Base-by-base conservation (phyloP, 345 rosid genomes). In the Capsella bursapastoris region DNA sequence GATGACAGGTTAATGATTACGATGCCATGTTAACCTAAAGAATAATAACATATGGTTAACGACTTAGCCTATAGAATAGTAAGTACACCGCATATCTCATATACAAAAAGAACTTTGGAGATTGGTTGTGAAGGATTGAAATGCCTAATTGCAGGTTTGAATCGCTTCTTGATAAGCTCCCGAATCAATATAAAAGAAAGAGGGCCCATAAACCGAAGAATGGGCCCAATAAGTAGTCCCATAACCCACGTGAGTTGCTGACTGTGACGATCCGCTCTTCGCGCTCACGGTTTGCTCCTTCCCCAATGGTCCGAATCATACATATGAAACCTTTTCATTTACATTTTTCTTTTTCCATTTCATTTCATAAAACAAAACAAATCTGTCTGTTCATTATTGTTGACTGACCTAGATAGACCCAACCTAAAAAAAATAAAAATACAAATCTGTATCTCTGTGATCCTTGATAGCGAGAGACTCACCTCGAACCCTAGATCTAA, bases 181-280 rank as follows among this genome's bases (percentile, higher is more conserved):
- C 52, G 61, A 40, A 28, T 40, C 45, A 41, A 27, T 31, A 61
- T 52, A 9, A 61, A 50, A 51, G 8, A 44, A 22, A 43, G 65
- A 35, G 68, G 79, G 79, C 79, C 79, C 64, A 69, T 7, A 28
- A 69, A 40, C 7, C 7, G 63, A 58, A 1, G 18, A 6, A 62
- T 62, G 74, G 81, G 66, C 67, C 81, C 81, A 74, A 55, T 15
- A 51, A 52, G 49, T n/a, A 45, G 73, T 64, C 61, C 65, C 66
- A 64, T 14, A 43, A 63, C 62, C 66, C 87, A 82, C 77, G 81
- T 79, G 78, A 68, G 38, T 67, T 75, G 70, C 74, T 82, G 84
- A 82, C 82, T 66, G 55, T 67, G 72, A 79, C 76, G 83, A 82
- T 83, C 82, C 83, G 80, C 50, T 84, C 67, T 63, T 62, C 62